phyloP scores from a whole-genome alignment of 2,329 filamentous ascomycete genomes.

The Arthrocladium fulminans region DNA sequence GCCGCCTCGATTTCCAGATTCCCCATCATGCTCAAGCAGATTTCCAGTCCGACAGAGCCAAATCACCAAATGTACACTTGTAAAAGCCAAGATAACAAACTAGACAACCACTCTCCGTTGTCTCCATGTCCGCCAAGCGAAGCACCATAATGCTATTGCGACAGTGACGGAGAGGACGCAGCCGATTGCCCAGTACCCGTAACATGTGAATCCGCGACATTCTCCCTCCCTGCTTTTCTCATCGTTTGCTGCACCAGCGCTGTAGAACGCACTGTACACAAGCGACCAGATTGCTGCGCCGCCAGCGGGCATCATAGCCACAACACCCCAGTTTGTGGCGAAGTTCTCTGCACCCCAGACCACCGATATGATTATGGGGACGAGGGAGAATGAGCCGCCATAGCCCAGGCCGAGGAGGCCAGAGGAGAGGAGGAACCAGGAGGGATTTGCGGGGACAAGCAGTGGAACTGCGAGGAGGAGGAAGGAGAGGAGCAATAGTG shows the following conservation, averaged over 20 bases:
- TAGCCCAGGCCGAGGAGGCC: constrained; percentile 82
- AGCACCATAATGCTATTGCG: constrained; percentile 61
- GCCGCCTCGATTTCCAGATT: too few relatives aligned
- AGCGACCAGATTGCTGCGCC: constrained; percentile 86
- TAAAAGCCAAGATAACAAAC: constrained; percentile 1
- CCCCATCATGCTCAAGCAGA: too few relatives aligned
- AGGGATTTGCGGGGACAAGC: constrained; percentile 65
- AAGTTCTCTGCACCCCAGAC: constrained; percentile 99
- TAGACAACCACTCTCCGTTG: constrained; percentile 63
- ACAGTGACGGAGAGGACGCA: constrained; percentile 63
- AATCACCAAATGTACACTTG: neutral
- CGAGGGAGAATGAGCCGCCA: constrained; percentile 79
- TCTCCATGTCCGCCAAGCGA: constrained; percentile 82
- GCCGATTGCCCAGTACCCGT: constrained; percentile 81
- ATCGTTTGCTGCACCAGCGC: constrained; percentile 35
- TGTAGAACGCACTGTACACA: constrained; percentile 58
- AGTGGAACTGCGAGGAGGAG: constrained; percentile 66
- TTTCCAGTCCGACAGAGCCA: neutral
- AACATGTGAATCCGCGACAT: constrained; percentile 76
- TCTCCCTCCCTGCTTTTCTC: constrained; percentile 42
- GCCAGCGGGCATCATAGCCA: constrained; percentile 80
- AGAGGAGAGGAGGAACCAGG: constrained; percentile 79
- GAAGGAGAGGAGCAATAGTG: constrained; percentile 67
- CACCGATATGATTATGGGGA: constrained; percentile 87
- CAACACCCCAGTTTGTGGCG: constrained; percentile 93